Evolutionary conservation across 1,139 yeast species (phyloP).

Genomic region (Hansenula sp.): DNA sequence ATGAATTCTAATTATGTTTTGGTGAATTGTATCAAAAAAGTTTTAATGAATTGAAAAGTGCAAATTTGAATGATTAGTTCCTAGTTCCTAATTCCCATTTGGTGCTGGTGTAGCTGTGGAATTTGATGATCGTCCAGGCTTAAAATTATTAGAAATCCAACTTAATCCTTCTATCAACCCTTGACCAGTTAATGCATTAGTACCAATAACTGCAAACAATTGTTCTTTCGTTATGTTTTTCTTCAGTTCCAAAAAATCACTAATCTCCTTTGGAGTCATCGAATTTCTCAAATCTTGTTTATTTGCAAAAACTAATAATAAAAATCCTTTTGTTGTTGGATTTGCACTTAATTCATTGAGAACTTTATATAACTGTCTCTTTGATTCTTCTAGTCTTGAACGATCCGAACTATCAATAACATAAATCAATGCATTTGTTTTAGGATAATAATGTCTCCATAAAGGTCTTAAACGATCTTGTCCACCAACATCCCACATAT

Average conservation of each 20-base stretch:
- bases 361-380: constrained; percentile 72
- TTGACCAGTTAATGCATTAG: constrained; percentile 71
- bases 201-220: constrained; percentile 73
- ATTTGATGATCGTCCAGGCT: constrained; percentile 12
- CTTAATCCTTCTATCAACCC: constrained; percentile 72
- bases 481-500: constrained; percentile 98
- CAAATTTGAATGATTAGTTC: no score
- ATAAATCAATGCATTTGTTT: constrained; percentile 89
- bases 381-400: constrained; percentile 72
- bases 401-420: constrained; percentile 83
- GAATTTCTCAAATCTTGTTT: constrained; percentile 78
- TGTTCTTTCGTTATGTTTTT: constrained; percentile 49
- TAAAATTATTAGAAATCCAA: constrained; percentile 66
- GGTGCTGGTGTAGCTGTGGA: background rate
- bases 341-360: constrained; percentile 47
- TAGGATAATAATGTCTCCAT: constrained; percentile 95
- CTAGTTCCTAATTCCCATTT: no score
- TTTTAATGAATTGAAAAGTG: no score
- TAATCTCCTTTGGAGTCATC: constrained; percentile 61
- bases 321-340: constrained; percentile 76
- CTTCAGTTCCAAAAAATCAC: constrained; percentile 53
- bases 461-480: constrained; percentile 86
- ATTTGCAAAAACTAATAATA: constrained; percentile 82
- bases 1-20: no score
- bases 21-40: no score